Percentiles rank a stretch among this genome's conserved stretches.
Evolutionary conservation across 176 grass and related monocot genomes (phyloP).

Genomic region (Pharus latifolius): DNA sequence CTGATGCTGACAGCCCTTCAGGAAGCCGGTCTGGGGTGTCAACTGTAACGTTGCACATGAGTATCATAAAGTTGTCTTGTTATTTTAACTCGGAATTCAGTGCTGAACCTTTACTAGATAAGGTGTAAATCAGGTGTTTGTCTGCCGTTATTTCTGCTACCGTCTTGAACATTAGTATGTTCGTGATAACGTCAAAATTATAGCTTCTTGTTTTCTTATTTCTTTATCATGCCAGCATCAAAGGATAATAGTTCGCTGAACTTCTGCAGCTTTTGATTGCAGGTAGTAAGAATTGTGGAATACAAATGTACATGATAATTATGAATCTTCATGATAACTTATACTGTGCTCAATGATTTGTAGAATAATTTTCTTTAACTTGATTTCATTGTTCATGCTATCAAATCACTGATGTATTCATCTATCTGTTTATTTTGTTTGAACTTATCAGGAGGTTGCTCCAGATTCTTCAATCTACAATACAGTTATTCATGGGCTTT

Average conservation of each 20-base stretch:
- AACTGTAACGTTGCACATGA: no score
- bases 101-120: no score
- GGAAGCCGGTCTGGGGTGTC: no score
- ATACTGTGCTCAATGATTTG: background rate
- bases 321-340: background rate
- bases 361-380: background rate
- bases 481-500: conserved; percentile 63
- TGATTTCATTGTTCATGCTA: background rate
- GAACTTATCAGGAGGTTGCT: conserved; percentile 29
- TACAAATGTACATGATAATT: background rate
- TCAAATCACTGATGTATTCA: background rate
- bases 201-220: background rate
- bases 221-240: background rate
- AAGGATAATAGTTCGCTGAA: background rate
- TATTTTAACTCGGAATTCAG: no score
- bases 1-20: no score
- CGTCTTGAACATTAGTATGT: no score
- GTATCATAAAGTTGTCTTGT: no score
- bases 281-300: background rate
- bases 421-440: background rate
- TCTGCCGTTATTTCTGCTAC: no score
- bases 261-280: background rate
- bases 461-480: conserved; percentile 68
- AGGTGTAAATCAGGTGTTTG: no score
- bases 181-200: no score